These are phyloP conservation scores for Phytomonas sp. DNA, from an alignment of 208 protist species.

Conservation along the genomic window DNA sequence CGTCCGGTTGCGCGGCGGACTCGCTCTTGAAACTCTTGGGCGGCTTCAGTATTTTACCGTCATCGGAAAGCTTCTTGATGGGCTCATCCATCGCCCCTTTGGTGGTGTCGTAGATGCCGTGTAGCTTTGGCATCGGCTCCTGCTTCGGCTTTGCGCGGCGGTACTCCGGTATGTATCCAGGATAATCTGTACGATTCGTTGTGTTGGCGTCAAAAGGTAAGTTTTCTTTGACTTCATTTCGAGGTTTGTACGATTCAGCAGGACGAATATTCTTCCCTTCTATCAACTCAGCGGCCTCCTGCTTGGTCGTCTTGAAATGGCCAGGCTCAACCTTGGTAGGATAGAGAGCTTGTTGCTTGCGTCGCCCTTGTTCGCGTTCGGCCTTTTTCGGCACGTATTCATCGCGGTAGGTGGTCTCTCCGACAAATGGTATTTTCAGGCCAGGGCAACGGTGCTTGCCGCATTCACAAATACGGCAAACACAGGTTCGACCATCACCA, in stretches of 20 bases:
- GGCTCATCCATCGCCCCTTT: conserved; percentile 76
- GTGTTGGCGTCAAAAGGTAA: conserved; percentile 78
- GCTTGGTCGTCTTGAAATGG: conserved; percentile 86
- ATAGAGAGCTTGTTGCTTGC: conserved; percentile 32
- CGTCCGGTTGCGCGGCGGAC: conserved; percentile 28
- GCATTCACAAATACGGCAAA: conserved; percentile 85
- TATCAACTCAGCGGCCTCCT: conserved; percentile 78
- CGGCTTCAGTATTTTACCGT: conserved; percentile 45
- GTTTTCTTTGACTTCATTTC: conserved; percentile 29
- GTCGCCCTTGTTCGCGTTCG: conserved; percentile 40
- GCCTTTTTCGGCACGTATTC: conserved; percentile 79
- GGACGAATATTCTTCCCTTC: conserved; percentile 64
- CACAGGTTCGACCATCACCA: conserved; percentile 81
- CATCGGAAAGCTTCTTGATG: conserved; percentile 42
- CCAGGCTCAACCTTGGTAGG: conserved; percentile 72
- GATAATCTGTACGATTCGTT: conserved; percentile 83
- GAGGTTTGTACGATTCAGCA: conserved; percentile 82
- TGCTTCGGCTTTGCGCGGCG: conserved; percentile 54
- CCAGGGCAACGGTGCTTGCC: conserved; percentile 79
- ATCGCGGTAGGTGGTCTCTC: conserved; percentile 80
- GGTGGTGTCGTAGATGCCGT: conserved; percentile 75
- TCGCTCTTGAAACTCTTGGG: conserved; percentile 72
- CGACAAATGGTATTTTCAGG: conserved; percentile 70
- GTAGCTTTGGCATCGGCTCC: conserved; percentile 68
- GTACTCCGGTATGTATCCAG: conserved; percentile 76